These are phyloP conservation scores for Acacia acuminata DNA, from an alignment of 306 rosid genomes.

Conservation along the genomic window DNA sequence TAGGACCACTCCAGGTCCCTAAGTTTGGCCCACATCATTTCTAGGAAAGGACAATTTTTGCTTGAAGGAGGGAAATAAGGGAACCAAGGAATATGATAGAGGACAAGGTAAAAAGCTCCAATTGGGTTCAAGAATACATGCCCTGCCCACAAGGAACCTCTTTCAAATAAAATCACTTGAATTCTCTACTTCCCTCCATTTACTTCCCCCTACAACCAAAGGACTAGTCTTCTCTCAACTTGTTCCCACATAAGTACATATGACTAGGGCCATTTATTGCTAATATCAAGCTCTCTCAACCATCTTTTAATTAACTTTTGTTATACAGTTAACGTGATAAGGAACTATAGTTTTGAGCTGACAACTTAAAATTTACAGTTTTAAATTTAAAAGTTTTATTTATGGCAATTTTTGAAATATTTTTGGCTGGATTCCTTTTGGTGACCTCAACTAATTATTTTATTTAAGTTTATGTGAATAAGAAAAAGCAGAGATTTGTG, in stretches of 20 bases:
- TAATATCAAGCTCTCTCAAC: neutral
- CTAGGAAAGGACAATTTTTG: neutral
- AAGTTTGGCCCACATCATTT: neutral
- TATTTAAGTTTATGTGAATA: neutral
- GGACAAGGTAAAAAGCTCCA: slow-evolving; percentile 45
- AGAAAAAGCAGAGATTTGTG: neutral
- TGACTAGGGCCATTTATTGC: neutral
- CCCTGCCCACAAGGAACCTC: neutral
- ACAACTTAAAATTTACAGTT: neutral
- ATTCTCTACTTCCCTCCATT: slow-evolving; percentile 29
- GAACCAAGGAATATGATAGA: slow-evolving; percentile 24
- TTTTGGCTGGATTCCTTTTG: neutral
- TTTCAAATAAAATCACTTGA: slow-evolving; percentile 32
- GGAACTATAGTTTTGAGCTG: neutral
- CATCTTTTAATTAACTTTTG: neutral
- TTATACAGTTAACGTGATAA: neutral
- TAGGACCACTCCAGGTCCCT: slow-evolving; percentile 13
- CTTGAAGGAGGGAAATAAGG: neutral
- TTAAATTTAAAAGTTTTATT: neutral
- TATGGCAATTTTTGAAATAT: neutral
- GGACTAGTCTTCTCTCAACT: slow-evolving; percentile 31
- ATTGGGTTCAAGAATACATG: slow-evolving; percentile 16
- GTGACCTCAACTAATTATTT: neutral
- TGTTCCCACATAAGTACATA: neutral
- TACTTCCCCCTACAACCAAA: slow-evolving; percentile 18